A percentile compares a stretch with the other conserved stretches of the same genome.
Evolutionary conservation across 2,329 filamentous ascomycete species (phyloP).

Genomic region (Aspergillus sp.): DNA sequence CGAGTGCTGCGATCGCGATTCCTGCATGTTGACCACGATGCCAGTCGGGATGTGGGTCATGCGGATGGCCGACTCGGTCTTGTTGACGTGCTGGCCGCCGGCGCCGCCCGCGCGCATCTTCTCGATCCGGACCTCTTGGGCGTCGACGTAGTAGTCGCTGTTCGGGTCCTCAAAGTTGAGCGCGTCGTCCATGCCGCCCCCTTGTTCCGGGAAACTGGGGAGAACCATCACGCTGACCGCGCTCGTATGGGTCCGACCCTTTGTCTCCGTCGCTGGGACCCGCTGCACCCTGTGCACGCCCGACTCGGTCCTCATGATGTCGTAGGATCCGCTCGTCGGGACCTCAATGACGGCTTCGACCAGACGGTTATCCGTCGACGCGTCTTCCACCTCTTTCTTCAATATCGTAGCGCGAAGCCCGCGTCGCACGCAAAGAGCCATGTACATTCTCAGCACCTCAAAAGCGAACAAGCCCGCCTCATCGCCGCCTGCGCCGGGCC

Average conservation of each 20-base stretch:
- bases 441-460: slow-evolving; percentile 84
- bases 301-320: slow-evolving; percentile 71
- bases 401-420: slow-evolving; percentile 59
- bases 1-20: slow-evolving; percentile 77
- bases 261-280: slow-evolving; percentile 81
- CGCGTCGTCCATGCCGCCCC: slow-evolving; percentile 42
- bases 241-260: slow-evolving; percentile 86
- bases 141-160: slow-evolving; percentile 84
- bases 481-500: slow-evolving; percentile 82
- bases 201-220: slow-evolving; percentile 60
- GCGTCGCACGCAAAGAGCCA: slow-evolving; percentile 60
- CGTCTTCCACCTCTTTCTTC: slow-evolving; percentile 71
- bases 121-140: slow-evolving; percentile 71
- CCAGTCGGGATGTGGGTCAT: slow-evolving; percentile 84
- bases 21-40: slow-evolving; percentile 83
- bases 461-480: slow-evolving; percentile 88
- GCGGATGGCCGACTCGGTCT: slow-evolving; percentile 89
- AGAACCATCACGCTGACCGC: slow-evolving; percentile 88
- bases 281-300: slow-evolving; percentile 94
- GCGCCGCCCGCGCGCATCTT: slow-evolving; percentile 88
- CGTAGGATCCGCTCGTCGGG: slow-evolving; percentile 67
- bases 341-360: slow-evolving; percentile 85
- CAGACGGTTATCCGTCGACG: slow-evolving; percentile 57
- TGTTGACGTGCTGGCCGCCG: slow-evolving; percentile 96
- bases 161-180: slow-evolving; percentile 69